Conservation (phyloP, 176 grass and related monocot species). For the Poa annua region DNA sequence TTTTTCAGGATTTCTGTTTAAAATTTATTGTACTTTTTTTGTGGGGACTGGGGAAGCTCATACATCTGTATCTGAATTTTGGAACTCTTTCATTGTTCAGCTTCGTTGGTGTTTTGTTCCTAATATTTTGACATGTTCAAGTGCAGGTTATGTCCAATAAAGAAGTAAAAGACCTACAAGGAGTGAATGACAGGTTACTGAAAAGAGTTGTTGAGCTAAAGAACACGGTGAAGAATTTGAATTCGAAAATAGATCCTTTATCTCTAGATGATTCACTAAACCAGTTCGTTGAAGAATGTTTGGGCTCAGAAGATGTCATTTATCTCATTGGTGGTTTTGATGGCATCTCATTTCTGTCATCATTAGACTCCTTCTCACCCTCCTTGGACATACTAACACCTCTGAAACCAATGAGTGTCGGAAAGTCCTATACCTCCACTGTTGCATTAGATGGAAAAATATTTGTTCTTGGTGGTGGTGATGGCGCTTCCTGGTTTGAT, state of each 20-base stretch:
- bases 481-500: conserved; percentile 71
- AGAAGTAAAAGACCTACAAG: conserved; percentile 48
- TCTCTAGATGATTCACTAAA: conserved; percentile 64
- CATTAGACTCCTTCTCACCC: conserved; percentile 74
- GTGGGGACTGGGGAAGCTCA: neutral
- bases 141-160: conserved; percentile 54
- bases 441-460: conserved; percentile 70
- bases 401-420: conserved; percentile 59
- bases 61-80: neutral
- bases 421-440: conserved; percentile 64
- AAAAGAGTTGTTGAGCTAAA: conserved; percentile 55
- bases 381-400: conserved; percentile 73
- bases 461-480: conserved; percentile 80
- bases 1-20: neutral
- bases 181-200: conserved; percentile 49
- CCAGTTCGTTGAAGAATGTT: conserved; percentile 68
- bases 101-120: conserved; percentile 14
- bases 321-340: conserved; percentile 79
- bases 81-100: neutral
- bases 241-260: conserved; percentile 61
- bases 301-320: conserved; percentile 75
- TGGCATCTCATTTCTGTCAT: conserved; percentile 59
- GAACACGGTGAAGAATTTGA: conserved; percentile 48
- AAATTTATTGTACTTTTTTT: neutral
- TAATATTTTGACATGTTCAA: conserved; percentile 31